These are phyloP conservation scores for Dendrobium officinale DNA, from an alignment of 106 monocot genomes.

Conservation along the genomic window DNA sequence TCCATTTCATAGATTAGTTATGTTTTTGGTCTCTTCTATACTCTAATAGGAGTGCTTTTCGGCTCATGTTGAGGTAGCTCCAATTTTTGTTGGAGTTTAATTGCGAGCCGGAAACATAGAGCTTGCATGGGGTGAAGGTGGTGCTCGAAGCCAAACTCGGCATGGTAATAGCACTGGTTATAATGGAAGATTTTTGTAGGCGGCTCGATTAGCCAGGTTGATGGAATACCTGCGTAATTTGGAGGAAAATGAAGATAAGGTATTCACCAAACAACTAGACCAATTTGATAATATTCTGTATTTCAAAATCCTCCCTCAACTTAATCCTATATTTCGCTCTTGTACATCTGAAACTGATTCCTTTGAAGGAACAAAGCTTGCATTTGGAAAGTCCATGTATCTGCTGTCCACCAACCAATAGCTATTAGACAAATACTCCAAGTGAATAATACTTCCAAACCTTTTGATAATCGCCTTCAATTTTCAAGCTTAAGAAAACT, in stretches of 20 bases:
- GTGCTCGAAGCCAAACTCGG: constrained; percentile 85
- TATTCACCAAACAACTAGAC: constrained; percentile 5
- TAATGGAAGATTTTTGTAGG: constrained; percentile 54
- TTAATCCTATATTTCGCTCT: constrained; percentile 5
- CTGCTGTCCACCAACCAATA: constrained; percentile 68
- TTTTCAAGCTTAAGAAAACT: background rate
- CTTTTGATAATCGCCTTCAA: background rate
- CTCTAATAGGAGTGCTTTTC: too few relatives aligned
- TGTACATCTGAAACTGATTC: constrained; percentile 69
- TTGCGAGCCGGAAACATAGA: constrained; percentile 52
- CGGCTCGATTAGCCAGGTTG: constrained; percentile 60
- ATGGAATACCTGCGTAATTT: constrained; percentile 60
- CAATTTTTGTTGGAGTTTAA: too few relatives aligned
- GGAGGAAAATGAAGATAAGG: constrained; percentile 64
- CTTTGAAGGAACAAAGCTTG: constrained; percentile 44
- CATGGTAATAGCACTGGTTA: constrained; percentile 56
- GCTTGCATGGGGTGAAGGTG: constrained; percentile 87
- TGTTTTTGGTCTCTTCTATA: too few relatives aligned
- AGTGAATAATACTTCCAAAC: constrained; percentile 26
- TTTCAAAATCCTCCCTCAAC: background rate
- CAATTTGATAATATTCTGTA: background rate
- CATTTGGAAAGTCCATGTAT: constrained; percentile 54
- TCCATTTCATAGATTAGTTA: too few relatives aligned
- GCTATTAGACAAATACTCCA: constrained; percentile 59
- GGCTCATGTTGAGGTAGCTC: too few relatives aligned